A percentile compares a stretch with the other conserved stretches of the same genome.
These are phyloP conservation scores for Sugiyamaella pinicola DNA, from an alignment of 1,139 yeast species.

Conservation along the genomic window DNA sequence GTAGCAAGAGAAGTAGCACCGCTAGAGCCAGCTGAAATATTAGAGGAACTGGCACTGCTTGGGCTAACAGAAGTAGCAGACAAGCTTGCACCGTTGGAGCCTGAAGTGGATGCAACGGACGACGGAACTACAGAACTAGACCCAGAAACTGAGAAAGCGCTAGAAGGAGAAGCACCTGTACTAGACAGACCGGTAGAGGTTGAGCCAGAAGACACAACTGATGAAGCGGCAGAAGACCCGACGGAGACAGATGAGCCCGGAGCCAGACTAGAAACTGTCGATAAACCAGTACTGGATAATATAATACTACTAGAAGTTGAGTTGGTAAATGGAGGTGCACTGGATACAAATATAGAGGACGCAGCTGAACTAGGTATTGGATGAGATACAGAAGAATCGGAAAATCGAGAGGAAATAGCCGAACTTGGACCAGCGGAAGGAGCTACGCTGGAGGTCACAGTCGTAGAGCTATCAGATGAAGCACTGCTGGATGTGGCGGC, in stretches of 20 bases:
- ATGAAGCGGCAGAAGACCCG: not conserved
- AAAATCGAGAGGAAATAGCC: no score
- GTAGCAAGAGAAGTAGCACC: not conserved
- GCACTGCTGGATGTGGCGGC: not conserved
- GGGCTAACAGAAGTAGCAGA: not conserved
- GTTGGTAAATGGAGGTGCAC: no score
- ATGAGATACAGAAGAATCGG: no score
- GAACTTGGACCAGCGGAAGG: no score
- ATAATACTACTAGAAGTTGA: no score
- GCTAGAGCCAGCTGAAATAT: conserved; percentile 12
- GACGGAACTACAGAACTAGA: conserved; percentile 3
- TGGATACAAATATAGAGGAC: not conserved
- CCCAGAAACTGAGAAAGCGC: conserved; percentile 8
- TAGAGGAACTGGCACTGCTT: conserved; percentile 14
- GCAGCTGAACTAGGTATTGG: conserved; percentile 5
- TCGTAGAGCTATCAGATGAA: not conserved
- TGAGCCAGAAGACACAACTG: not conserved
- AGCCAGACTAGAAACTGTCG: not conserved
- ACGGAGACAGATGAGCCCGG: no score
- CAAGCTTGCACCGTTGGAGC: not conserved
- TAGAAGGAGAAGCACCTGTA: not conserved
- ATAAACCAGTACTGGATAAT: not conserved
- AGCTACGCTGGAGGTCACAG: no score
- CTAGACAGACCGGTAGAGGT: not conserved
- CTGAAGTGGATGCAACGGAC: not conserved